These are phyloP conservation scores for Fagopyrum esculentum DNA, from an alignment of 148 eudicot genomes.

Conservation along the genomic window DNA sequence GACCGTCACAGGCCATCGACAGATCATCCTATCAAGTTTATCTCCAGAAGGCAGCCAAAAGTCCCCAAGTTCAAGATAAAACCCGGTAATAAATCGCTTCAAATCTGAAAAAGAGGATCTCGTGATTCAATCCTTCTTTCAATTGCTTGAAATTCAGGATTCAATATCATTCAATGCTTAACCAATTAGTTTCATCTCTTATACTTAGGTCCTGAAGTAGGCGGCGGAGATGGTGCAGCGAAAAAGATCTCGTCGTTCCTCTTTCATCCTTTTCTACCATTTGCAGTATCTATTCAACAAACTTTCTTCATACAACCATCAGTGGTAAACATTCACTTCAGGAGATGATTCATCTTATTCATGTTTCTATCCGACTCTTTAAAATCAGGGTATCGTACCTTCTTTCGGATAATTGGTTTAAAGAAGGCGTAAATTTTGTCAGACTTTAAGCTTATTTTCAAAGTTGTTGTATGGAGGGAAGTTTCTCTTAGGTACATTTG, in stretches of 20 bases:
- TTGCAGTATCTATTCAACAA: constrained; percentile 84
- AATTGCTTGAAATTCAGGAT: background rate
- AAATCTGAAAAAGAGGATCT: background rate
- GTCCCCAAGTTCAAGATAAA: constrained; percentile 81
- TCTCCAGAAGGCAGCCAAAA: constrained; percentile 69
- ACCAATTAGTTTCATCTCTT: constrained; percentile 6
- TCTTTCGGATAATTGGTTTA: background rate
- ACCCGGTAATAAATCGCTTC: constrained; percentile 44
- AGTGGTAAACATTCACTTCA: constrained; percentile 92
- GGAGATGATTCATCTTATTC: constrained; percentile 34
- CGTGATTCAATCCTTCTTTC: background rate
- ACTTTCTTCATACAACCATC: constrained; percentile 72
- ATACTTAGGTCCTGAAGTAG: constrained; percentile 72
- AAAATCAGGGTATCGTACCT: background rate
- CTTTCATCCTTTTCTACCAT: constrained; percentile 86
- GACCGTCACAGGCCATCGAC: constrained; percentile 92
- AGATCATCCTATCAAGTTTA: constrained; percentile 94
- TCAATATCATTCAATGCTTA: background rate
- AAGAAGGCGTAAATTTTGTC: constrained; percentile 11
- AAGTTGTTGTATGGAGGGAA: background rate
- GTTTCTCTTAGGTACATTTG: background rate
- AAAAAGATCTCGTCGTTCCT: constrained; percentile 82
- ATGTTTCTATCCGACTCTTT: background rate
- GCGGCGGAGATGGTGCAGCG: constrained; percentile 56
- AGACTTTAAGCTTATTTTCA: background rate